Base-by-base conservation (phyloP, 441 rosid genomes). In the Gossypium lobatum region DNA sequence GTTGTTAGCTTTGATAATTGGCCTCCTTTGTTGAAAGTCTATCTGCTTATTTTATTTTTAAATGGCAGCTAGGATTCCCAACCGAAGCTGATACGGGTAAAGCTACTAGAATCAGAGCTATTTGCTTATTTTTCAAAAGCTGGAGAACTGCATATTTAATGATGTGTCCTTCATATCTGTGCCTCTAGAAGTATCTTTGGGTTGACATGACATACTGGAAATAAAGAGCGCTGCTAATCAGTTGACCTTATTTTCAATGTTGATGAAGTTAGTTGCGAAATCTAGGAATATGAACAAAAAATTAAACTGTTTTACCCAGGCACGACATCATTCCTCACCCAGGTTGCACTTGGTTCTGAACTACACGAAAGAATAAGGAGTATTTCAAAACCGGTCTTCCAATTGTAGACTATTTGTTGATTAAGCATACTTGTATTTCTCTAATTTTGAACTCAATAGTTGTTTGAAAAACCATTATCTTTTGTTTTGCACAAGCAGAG, bases 121-220 rank as follows among this genome's bases (percentile, higher is more conserved):
- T 64, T 42, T 64, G 16, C 70, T 13, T 64, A 20, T 39, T 42
- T 64, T n/a, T 39, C 16, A 13, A 11, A 45, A 64, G 54, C 23
- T 64, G 69, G 53, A 20, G 10, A 64, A 64, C 7, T 45, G 48
- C 48, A 34, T 34, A 16, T 62, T 28, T 6, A 31, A 34, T 31
- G 14, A 62, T 34, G 11, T 4, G 5, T 23, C 62, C 5, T 55
- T 7, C 21, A 3, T 11, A 64, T 20, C 16, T 69, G 16, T 52
- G 46, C 18, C 7, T 28, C 28, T 28, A 69, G 46, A 53, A 69
- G 26, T 13, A 0, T 28, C 61, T 31, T 42, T 31, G 28, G 62
- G 60, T 26, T 50, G 57, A 48, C 72, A 68, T 50, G 72, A 23
- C 60, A 50, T 31, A 39, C 50, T 53, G 61, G 46, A 69, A 69